Conservation (phyloP, 2,329 filamentous ascomycete genomes). For the Teratosphaeria destructans region DNA sequence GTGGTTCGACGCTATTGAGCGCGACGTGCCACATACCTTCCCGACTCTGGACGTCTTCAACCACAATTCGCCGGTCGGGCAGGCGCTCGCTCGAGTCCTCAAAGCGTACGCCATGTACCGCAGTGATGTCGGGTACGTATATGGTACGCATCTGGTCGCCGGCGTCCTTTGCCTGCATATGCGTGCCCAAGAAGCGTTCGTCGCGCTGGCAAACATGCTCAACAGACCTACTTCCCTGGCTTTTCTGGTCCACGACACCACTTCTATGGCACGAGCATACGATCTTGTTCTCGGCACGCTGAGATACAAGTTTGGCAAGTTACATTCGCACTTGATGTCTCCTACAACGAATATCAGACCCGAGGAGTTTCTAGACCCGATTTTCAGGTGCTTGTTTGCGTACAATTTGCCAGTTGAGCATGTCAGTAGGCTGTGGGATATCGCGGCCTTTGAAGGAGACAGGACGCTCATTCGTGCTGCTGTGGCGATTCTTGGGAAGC, state of each 20-base stretch:
- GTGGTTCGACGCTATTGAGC: slow-evolving; percentile 55
- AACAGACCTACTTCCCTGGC: slow-evolving; percentile 66
- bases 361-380: slow-evolving; percentile 26
- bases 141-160: slow-evolving; percentile 64
- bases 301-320: slow-evolving; percentile 49
- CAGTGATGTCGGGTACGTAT: slow-evolving; percentile 67
- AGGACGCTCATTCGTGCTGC: slow-evolving; percentile 58
- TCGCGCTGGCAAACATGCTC: slow-evolving; percentile 63
- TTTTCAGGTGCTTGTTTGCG: slow-evolving; percentile 24
- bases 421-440: slow-evolving; percentile 65
- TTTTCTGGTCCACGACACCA: slow-evolving; percentile 60
- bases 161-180: slow-evolving; percentile 65
- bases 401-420: slow-evolving; percentile 27
- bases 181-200: slow-evolving; percentile 53
- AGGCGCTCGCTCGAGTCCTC: slow-evolving; percentile 59
- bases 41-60: slow-evolving; percentile 61
- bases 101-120: slow-evolving; percentile 75
- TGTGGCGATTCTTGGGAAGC: slow-evolving; percentile 50
- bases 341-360: slow-evolving; percentile 23
- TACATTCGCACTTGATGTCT: slow-evolving; percentile 54
- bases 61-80: slow-evolving; percentile 55
- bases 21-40: slow-evolving; percentile 59
- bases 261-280: slow-evolving; percentile 60
- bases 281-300: slow-evolving; percentile 59
- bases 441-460: slow-evolving; percentile 76